A percentile compares a stretch with the other conserved stretches of the same genome.
Evolutionary conservation across 176 grass and related monocot species (phyloP).

Genomic region (Eremochloa ophiuroides): DNA sequence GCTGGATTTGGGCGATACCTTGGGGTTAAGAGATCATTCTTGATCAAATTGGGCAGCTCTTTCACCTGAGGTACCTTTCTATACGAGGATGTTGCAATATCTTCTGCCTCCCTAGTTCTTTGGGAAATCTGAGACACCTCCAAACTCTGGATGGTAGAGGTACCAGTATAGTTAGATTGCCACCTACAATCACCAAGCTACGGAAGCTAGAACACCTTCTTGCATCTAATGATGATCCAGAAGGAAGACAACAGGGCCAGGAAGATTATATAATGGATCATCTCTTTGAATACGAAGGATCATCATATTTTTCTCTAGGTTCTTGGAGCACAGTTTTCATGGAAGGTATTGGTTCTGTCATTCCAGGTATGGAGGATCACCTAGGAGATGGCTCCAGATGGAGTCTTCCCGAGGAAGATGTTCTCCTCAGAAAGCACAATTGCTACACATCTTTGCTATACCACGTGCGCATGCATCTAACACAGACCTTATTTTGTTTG

Average conservation of each 20-base stretch:
- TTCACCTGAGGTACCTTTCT: conserved; percentile 27
- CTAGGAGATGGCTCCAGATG: too few species aligned
- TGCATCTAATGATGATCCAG: background rate
- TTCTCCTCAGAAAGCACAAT: background rate
- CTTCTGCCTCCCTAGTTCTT: background rate
- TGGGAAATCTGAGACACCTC: background rate
- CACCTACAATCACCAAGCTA: background rate
- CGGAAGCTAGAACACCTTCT: background rate
- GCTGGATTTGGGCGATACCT: conserved; percentile 18
- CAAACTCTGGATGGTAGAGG: conserved; percentile 9
- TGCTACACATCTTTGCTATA: background rate
- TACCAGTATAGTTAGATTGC: background rate
- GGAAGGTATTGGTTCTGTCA: too few species aligned
- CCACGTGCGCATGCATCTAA: background rate
- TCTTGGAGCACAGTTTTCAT: too few species aligned
- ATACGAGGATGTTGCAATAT: background rate
- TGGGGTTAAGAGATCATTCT: background rate
- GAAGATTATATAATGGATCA: background rate
- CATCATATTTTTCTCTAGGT: background rate
- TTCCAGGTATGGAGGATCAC: background rate
- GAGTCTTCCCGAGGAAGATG: background rate
- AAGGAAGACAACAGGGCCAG: background rate
- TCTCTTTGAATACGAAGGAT: background rate
- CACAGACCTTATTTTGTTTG: background rate
- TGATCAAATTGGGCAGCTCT: conserved; percentile 1